Evolutionary conservation across 1,284 basidiomycete species (phyloP).

Genomic region (Pseudomicrostroma phylloplanum): DNA sequence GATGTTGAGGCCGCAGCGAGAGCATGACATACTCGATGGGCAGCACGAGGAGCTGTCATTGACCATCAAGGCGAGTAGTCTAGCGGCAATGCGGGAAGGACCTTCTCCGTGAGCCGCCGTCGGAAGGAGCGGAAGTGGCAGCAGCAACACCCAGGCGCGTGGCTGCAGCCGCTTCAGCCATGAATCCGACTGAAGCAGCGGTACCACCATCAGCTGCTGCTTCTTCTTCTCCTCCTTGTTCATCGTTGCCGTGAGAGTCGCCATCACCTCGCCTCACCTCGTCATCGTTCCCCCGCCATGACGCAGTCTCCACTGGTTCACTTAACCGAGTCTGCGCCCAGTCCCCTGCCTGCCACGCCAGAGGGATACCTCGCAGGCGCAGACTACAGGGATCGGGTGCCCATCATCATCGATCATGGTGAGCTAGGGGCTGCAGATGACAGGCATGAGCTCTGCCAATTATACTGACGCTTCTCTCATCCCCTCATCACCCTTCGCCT

Average conservation of each 20-base stretch:
- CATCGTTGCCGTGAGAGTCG: background rate
- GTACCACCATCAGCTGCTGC: background rate
- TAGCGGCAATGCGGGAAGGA: too few relatives aligned
- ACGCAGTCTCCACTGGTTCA: background rate
- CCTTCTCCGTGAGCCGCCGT: too few relatives aligned
- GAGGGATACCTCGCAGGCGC: background rate
- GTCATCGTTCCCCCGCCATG: background rate
- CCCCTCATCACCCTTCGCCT: background rate
- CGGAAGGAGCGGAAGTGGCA: too few relatives aligned
- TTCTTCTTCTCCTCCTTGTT: background rate
- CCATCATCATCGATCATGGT: slow-evolving; percentile 87
- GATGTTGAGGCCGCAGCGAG: too few relatives aligned
- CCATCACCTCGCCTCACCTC: background rate
- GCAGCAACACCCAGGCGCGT: too few relatives aligned
- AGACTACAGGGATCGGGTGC: slow-evolving; percentile 8
- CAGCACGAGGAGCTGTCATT: too few relatives aligned
- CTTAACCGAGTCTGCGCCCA: background rate
- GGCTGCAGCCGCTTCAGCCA: too few relatives aligned
- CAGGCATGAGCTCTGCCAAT: too few relatives aligned
- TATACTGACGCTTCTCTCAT: background rate
- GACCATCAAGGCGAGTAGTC: too few relatives aligned
- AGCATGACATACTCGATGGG: too few relatives aligned
- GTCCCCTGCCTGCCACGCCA: background rate
- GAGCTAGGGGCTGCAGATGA: slow-evolving; percentile 14
- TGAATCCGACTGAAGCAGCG: too few relatives aligned